Base-by-base conservation (phyloP, 495 filamentous ascomycete species). In the Delitschia confertaspora region DNA sequence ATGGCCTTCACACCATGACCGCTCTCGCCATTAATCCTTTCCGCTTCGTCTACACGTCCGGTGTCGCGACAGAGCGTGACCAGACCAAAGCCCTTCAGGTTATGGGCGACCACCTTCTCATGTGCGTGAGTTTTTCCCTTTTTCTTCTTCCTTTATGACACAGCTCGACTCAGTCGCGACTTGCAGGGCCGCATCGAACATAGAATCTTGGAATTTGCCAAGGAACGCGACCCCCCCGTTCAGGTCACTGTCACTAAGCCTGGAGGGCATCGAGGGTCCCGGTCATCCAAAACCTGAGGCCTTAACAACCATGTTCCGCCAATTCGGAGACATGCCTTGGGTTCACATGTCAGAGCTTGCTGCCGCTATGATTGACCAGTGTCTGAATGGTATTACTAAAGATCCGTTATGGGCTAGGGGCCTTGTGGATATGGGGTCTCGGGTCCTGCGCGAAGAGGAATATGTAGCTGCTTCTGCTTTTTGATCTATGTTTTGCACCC, bases 41-140 rank as follows among this genome's bases (percentile, higher is more conserved):
- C 25, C 53, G 61, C 9, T 77, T 75, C 46, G 38, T 74, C 9
- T 75, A 72, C 38, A 61, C 65, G 35, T 71, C 67, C 33, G 71
- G 65, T 20, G 57, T 58, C 3, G 54, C 59, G 3, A 48, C 51
- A 7, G 60, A 65, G 41, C 46, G 65, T 22, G 70, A 73, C 40
- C 24, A 32, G 20, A 37, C 6, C 3, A 25, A 39, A 16, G 6
- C 29, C 25, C 19, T 39, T 34, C 4, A 8, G 4, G 10, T 24
- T 3, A 13, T 42, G n/a, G 21, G 22, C 10, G 41, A 49, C 26
- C 29, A 53, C 22, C 36, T 20, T 10, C 36, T 24, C 36, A 39
- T 39, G 36, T 13, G 36, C 8, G 36, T 39, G 5, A 4, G 16
- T 39, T 13, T 23, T 13, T 18, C 36, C 22, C 3, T 24, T 11